Evolutionary conservation across 176 grass and related monocot species (phyloP).

Genomic region (Hordeum marinum): DNA sequence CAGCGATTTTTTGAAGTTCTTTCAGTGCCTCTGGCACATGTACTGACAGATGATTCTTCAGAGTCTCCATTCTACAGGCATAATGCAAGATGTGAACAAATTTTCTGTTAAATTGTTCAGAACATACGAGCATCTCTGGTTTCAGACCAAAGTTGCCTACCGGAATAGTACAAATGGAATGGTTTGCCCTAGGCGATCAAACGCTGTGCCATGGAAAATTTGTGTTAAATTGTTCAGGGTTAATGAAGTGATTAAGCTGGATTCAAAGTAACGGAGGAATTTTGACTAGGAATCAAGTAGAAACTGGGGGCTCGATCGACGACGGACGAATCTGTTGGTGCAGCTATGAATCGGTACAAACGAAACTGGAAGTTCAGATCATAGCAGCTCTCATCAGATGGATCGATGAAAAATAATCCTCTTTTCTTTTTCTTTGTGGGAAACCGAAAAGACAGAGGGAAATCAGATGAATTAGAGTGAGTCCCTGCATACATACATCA

Average conservation of each 20-base stretch:
- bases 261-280: too few relatives aligned
- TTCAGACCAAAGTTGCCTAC: not conserved
- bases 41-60: slow-evolving; percentile 75
- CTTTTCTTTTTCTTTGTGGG: too few relatives aligned
- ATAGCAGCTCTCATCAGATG: not conserved
- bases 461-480: not conserved
- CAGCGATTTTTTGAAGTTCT: slow-evolving; percentile 83
- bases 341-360: not conserved
- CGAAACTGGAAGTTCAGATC: not conserved
- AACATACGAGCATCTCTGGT: not conserved
- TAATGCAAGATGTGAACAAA: slow-evolving; percentile 12
- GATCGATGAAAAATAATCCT: too few relatives aligned
- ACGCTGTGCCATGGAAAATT: not conserved
- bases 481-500: slow-evolving; percentile 24
- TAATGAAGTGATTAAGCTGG: not conserved
- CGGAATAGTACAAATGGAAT: not conserved
- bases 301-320: not conserved
- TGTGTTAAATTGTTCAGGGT: not conserved
- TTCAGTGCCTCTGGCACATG: slow-evolving; percentile 62
- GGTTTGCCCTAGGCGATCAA: not conserved
- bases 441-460: not conserved
- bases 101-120: not conserved
- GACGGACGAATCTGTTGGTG: not conserved
- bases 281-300: too few relatives aligned
- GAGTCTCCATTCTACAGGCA: slow-evolving; percentile 74